A percentile compares a stretch with the other conserved stretches of the same genome.
phyloP scores from a whole-genome alignment of 768 basidiomycete genomes.

The Suillus placidus region DNA sequence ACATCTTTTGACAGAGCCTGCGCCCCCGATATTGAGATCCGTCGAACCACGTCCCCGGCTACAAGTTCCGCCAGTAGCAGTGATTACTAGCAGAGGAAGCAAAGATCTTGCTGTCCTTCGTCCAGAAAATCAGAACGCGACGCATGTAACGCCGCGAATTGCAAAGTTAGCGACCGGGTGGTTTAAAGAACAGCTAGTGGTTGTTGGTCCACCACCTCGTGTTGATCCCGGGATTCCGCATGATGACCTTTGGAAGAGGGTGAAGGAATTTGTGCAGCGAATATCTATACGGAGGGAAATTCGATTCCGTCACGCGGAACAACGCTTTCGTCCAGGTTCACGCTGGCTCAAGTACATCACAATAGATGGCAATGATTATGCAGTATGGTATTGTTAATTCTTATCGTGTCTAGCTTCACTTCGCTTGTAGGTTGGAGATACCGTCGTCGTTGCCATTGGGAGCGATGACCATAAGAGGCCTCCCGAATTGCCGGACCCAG shows the following conservation, averaged over 20 bases:
- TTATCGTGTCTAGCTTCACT: constrained; percentile 6
- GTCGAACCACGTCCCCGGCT: constrained; percentile 4
- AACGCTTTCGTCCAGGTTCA: constrained; percentile 37
- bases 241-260: constrained; percentile 19
- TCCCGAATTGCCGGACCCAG: constrained; percentile 37
- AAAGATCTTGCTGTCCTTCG: constrained; percentile 60
- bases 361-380: constrained; percentile 48
- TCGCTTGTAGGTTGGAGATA: constrained; percentile 58
- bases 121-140: constrained; percentile 53
- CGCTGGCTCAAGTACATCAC: constrained; percentile 41
- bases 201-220: constrained; percentile 50
- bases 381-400: constrained; percentile 33
- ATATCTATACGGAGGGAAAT: constrained; percentile 17
- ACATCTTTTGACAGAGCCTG: constrained; percentile 18
- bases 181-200: constrained; percentile 55
- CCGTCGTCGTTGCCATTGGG: constrained; percentile 53
- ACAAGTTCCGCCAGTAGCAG: not conserved
- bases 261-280: constrained; percentile 26
- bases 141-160: constrained; percentile 67
- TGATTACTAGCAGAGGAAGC: constrained; percentile 37
- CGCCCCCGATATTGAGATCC: constrained; percentile 19
- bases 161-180: constrained; percentile 50
- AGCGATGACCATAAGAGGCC: constrained; percentile 29
- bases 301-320: constrained; percentile 27
- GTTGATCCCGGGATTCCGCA: constrained; percentile 17